Evolutionary conservation across 768 basidiomycete genomes (phyloP), one percentile per base, ranked within the genome.

Genomic region (Boletus pseudopeckii): DNA sequence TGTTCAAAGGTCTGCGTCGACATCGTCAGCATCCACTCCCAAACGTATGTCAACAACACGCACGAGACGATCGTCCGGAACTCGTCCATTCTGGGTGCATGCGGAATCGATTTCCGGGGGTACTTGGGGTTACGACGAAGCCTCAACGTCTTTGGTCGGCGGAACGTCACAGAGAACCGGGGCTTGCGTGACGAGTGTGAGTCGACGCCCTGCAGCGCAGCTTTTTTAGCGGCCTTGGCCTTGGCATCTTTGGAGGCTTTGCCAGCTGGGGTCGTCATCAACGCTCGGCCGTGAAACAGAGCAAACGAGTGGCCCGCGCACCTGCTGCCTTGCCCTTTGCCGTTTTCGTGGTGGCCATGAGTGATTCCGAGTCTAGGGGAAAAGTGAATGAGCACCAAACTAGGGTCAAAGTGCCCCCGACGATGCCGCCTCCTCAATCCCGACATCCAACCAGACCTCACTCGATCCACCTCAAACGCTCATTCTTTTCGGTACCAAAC

Each of bases 171-270:
- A 36, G 86, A 86, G 67, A 77, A 84, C 57, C 93, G 86, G 45
- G 83, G 79, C 77, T 96, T 97, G 74, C 92, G 87, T 62, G 81
- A 69, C 17, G 82, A 76, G 68, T 88, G 86, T 33, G 83, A 81
- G 71, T 88, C 80, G 41, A 83, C 84, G 56, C 94, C 95, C 71
- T 92, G 91, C 50, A 98, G 82, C 52, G 88, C 95, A 11, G 95
- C 94, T 80, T 98, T 98, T 80, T 95, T 97, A 41, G 97, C 94
- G 40, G 87, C 78, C 78, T 93, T 92, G 67, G 94, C 94, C 77
- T 95, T 95, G 61, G 77, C 65, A 34, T 73, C 75, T 55, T 76
- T 75, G 0, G 65, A 51, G 28, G 69, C 54, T 56, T 73, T 73
- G 66, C 68, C 65, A 63, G 59, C 57, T 15, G 57, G 53, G 11